Evolutionary conservation across 208 protist species (phyloP).

Genomic region (Trypanosoma rangeli): DNA sequence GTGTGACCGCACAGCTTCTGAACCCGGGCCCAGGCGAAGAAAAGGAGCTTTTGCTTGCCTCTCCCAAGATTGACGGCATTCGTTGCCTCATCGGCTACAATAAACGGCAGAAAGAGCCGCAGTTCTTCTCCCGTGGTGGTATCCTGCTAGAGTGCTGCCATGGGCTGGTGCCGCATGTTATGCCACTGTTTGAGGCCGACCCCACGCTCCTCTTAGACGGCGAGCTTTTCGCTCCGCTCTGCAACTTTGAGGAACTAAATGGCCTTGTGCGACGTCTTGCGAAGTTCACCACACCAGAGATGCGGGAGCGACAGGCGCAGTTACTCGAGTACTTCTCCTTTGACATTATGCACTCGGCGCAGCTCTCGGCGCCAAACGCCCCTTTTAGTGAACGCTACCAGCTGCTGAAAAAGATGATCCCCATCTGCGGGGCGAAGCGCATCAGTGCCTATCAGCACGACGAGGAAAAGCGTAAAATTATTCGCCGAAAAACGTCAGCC

Average conservation of each 20-base stretch:
- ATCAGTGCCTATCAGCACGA: conserved; percentile 86
- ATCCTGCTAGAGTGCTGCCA: conserved; percentile 86
- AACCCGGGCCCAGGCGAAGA: conserved; percentile 25
- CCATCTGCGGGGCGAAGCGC: conserved; percentile 72
- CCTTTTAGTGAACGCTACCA: conserved; percentile 81
- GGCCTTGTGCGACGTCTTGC: conserved; percentile 65
- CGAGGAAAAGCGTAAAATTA: conserved; percentile 74
- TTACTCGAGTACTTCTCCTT: conserved; percentile 89
- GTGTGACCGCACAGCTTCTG: conserved; percentile 54
- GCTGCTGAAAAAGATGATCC: conserved; percentile 81
- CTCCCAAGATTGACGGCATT: conserved; percentile 90
- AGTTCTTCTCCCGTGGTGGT: conserved; percentile 87
- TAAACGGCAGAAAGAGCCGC: conserved; percentile 46
- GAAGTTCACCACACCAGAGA: conserved; percentile 33
- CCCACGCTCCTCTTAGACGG: conserved; percentile 82
- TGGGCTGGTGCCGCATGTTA: conserved; percentile 60
- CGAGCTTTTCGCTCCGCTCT: conserved; percentile 83
- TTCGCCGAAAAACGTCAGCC: conserved; percentile 41
- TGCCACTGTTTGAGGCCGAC: conserved; percentile 74
- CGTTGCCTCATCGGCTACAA: conserved; percentile 87
- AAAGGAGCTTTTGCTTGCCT: conserved; percentile 60
- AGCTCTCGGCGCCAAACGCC: conserved; percentile 47
- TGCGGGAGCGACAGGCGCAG: conserved; percentile 42
- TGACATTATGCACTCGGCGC: conserved; percentile 83
- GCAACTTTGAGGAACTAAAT: conserved; percentile 88